These are phyloP conservation scores for Raddia distichophylla DNA, from an alignment of 176 grass and related monocot species.

Conservation along the genomic window DNA sequence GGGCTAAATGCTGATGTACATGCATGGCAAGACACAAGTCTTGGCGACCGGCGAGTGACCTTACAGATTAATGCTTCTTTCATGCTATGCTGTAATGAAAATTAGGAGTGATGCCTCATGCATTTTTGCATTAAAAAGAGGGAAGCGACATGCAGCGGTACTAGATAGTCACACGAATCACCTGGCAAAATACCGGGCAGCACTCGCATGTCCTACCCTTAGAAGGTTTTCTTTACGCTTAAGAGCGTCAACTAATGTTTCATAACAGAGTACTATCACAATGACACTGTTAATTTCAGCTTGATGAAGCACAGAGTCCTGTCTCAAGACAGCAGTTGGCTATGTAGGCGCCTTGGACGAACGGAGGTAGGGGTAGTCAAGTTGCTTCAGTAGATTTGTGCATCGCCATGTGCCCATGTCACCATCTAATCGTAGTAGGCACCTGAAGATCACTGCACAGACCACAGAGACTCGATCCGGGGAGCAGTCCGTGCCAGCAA, in stretches of 20 bases:
- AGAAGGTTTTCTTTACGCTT: conserved; percentile 12
- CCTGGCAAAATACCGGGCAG: neutral
- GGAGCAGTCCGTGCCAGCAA: neutral
- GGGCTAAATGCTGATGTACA: neutral
- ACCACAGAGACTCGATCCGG: no score
- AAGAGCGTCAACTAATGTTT: neutral
- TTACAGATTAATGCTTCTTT: neutral
- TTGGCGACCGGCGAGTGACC: neutral
- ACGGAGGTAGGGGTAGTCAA: no score
- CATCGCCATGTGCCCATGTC: no score
- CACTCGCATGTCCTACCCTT: neutral
- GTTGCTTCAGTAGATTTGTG: no score
- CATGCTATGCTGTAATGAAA: neutral
- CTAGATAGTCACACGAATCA: neutral
- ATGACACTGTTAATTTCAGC: neutral
- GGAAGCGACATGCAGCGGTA: neutral
- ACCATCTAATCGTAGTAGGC: neutral
- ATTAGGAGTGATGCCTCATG: neutral
- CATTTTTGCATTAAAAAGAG: neutral
- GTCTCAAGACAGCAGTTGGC: neutral
- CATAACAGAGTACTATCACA: neutral
- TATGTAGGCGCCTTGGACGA: no score
- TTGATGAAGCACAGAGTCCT: neutral
- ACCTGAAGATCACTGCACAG: neutral
- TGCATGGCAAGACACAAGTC: no score